Evolutionary conservation across 1,284 basidiomycete genomes (phyloP).

Genomic region (Schizophyllum commune): DNA sequence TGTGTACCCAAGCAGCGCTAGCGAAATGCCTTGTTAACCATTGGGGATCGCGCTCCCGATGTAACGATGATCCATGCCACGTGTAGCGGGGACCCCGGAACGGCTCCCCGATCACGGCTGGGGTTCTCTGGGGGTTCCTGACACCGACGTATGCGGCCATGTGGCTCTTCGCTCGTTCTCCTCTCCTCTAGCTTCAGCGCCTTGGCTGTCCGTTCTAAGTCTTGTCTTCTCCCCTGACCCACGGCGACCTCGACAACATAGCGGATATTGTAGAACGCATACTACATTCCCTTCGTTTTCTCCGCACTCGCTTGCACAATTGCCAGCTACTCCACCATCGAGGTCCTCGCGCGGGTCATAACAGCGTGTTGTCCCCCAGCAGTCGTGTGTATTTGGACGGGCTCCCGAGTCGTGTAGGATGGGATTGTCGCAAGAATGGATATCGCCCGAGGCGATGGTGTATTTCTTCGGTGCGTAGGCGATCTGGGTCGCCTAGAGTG

Average conservation of each 20-base stretch:
- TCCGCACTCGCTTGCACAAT: not conserved
- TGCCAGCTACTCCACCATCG: not conserved
- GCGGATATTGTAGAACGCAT: not conserved
- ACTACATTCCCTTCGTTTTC: not conserved
- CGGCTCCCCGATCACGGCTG: not conserved
- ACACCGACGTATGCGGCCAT: not conserved
- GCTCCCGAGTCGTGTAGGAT: not conserved
- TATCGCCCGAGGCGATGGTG: not conserved
- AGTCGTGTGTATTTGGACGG: not conserved
- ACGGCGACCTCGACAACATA: not conserved
- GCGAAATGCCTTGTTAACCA: too few species aligned
- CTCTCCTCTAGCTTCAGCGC: not conserved
- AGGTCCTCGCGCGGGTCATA: not conserved
- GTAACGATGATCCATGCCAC: too few species aligned
- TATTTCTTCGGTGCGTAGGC: constrained; percentile 21
- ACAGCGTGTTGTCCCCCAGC: not conserved
- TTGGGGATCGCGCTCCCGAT: too few species aligned
- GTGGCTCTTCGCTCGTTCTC: not conserved
- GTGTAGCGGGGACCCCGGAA: too few species aligned
- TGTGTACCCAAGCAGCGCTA: too few species aligned
- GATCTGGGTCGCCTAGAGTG: not conserved
- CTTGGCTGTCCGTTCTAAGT: not conserved
- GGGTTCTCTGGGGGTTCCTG: not conserved
- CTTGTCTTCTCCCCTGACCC: not conserved
- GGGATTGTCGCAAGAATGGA: not conserved